Evolutionary conservation across 73 alveolate species (phyloP), one percentile per base, ranked within the genome.

Genomic region (Blepharisma stoltei): DNA sequence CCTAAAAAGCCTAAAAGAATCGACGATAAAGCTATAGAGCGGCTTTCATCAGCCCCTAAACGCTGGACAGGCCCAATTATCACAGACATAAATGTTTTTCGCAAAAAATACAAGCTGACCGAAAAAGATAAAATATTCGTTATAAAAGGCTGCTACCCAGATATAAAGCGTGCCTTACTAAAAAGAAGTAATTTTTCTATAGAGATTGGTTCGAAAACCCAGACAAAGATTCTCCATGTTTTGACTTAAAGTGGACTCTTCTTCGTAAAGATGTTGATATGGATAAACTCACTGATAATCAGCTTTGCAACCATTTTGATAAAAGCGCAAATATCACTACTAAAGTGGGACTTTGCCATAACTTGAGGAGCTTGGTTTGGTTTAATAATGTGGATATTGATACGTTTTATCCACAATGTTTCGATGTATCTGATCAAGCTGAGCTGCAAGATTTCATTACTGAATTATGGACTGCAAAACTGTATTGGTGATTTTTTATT

Each of bases 381-480:
- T 90, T 85, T 81, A 86, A 90, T 70, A 88, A 81, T 79, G 96
- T 92, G 20, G 95, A 93, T 77, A 82, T 89, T 11, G 97, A 95
- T 76, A 85, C 90, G 18, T 95, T 95, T 87, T 95, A 81, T 77
- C 99, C 99, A 37, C 80, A 94, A 67, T 90, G 97, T 44, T 95
- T 83, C 80, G 99, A 95, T 81, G 81, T 95, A 54, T 80, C 90
- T 66, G 94, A 91, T 54, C 88, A 86, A 65, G 90, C 89, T 43
- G 96, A 95, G 48, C 77, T 83, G n/a, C 94, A 93, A 85, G 98
- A 95, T 54, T 95, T 93, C 73, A 76, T 89, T 23, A 88, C 85
- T 76, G 92, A 95, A 53, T 95, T 93, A n/a, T n/a, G n/a, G n/a
- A n/a, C n/a, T n/a, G n/a, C n/a, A n/a, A n/a, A n/a, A n/a, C n/a